Percentiles rank a stretch among this genome's conserved stretches.
These are phyloP conservation scores for Coemansia sp. DNA, from an alignment of 371 early-diverging fungal genomes.

Conservation along the genomic window DNA sequence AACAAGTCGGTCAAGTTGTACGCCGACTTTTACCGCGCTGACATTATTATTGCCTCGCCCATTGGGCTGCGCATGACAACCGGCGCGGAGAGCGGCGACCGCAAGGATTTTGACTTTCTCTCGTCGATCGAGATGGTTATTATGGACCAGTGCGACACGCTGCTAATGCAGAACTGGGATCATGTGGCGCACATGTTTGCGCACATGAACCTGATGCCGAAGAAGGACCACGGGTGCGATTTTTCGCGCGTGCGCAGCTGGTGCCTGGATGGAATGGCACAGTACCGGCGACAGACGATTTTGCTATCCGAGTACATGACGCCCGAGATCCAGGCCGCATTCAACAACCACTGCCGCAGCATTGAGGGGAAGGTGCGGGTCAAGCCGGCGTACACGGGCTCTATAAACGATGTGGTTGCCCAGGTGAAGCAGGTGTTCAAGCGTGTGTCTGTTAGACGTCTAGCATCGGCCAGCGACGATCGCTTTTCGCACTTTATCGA, in stretches of 20 bases:
- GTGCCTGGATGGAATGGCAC: constrained; percentile 81
- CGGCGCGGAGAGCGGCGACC: constrained; percentile 60
- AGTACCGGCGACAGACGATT: constrained; percentile 86
- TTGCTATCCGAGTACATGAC: constrained; percentile 74
- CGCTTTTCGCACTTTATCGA: constrained; percentile 86
- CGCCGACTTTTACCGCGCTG: constrained; percentile 82
- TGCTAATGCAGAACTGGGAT: constrained; percentile 98
- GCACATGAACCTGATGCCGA: constrained; percentile 83
- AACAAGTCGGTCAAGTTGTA: constrained; percentile 84
- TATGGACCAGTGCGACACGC: constrained; percentile 79
- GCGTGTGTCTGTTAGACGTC: constrained; percentile 62
- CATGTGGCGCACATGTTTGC: constrained; percentile 82
- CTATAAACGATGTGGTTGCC: constrained; percentile 74
- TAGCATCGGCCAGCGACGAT: constrained; percentile 70
- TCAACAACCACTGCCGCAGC: constrained; percentile 73
- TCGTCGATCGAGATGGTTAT: constrained; percentile 90
- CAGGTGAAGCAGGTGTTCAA: constrained; percentile 82
- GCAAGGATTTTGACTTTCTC: constrained; percentile 90
- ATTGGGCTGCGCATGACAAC: constrained; percentile 82
- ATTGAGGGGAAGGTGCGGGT: constrained; percentile 75
- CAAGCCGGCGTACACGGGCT: constrained; percentile 62
- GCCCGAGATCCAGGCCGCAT: constrained; percentile 87
- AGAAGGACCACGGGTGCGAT: constrained; percentile 85
- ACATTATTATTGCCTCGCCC: constrained; percentile 91
- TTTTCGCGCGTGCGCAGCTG: constrained; percentile 88